Base-by-base conservation (phyloP, 2,329 filamentous ascomycete genomes). In the Aspergillus sp. region DNA sequence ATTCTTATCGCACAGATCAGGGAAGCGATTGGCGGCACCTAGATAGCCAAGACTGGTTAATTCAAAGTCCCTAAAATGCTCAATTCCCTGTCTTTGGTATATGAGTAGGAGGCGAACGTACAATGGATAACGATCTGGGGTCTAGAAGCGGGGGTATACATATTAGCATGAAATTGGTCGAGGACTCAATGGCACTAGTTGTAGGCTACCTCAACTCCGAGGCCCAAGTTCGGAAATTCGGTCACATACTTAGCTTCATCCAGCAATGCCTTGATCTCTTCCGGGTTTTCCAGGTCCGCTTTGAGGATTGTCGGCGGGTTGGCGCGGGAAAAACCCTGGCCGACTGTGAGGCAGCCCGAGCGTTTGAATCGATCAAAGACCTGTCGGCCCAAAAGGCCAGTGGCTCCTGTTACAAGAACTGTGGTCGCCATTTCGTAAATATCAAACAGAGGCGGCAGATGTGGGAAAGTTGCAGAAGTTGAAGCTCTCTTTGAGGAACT, bases 1-100 rank as follows among this genome's bases (percentile, higher is more conserved):
- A 71, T 96, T 86, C 63, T 85, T 83, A 66, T 92, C 89, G 69
- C 92, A 93, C 70, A 89, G 89, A 75, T 96, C 92, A 2, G 93
- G 92, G 68, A 89, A 96, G 61, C 91, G 87, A 74, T 96, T 93
- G 46, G 92, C 92, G 41, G 92, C 93, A 70, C 90, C 90, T 93
- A 51, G 39, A 44, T 40, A 25, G 43, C 27, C 37, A 14, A 27
- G 59, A 31, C 27, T 31, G 27, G 27, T 31, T 31, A 31, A 31
- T 31, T 11, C 27, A 3, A 31, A 31, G 27, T 31, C 27, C 27
- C 27, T 9, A 31, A 11, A 11, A 31, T 9, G 9, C 27, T 4
- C 8, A 31, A 9, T 31, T 11, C 27, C 3, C 27, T 4, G 27
- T 11, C 23, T 8, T 31, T 9, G 4, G 27, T 31, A 31, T 31